Conservation (phyloP, 805 yeast genomes). For the Alloascoidea africana region DNA sequence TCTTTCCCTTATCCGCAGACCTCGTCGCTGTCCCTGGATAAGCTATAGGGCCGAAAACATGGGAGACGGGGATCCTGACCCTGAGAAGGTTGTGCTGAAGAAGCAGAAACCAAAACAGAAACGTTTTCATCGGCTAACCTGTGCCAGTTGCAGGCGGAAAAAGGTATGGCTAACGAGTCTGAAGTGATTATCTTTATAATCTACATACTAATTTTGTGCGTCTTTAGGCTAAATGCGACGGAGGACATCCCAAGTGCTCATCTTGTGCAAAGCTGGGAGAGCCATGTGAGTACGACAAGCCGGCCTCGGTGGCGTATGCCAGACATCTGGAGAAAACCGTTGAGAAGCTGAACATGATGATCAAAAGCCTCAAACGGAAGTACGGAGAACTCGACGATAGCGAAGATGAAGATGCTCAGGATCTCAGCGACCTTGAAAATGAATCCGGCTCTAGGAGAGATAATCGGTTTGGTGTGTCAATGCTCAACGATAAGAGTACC, state of each 20-base stretch:
- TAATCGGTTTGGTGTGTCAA: background rate
- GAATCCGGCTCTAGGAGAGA: background rate
- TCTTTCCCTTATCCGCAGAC: too few species aligned
- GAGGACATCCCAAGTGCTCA: conserved; percentile 8
- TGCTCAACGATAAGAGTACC: background rate
- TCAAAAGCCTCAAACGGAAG: background rate
- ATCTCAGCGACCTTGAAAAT: background rate
- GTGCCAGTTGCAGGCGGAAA: conserved; percentile 10
- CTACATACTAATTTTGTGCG: too few species aligned
- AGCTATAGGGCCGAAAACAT: too few species aligned
- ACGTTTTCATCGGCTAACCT: conserved; percentile 9
- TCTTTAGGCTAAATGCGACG: conserved; percentile 10
- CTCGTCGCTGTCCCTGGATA: too few species aligned
- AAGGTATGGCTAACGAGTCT: too few species aligned
- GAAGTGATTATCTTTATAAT: too few species aligned
- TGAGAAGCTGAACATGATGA: conserved; percentile 1
- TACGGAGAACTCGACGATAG: background rate
- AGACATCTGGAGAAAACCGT: conserved; percentile 9
- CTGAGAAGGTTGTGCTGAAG: too few species aligned
- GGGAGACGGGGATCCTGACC: too few species aligned
- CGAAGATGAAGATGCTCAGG: background rate
- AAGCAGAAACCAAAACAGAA: too few species aligned
- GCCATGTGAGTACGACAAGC: conserved; percentile 9
- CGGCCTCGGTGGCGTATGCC: conserved; percentile 10
- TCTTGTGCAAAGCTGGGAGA: conserved; percentile 6